Base-by-base conservation (phyloP, 106 monocot genomes). In the Dendrobium officinale region DNA sequence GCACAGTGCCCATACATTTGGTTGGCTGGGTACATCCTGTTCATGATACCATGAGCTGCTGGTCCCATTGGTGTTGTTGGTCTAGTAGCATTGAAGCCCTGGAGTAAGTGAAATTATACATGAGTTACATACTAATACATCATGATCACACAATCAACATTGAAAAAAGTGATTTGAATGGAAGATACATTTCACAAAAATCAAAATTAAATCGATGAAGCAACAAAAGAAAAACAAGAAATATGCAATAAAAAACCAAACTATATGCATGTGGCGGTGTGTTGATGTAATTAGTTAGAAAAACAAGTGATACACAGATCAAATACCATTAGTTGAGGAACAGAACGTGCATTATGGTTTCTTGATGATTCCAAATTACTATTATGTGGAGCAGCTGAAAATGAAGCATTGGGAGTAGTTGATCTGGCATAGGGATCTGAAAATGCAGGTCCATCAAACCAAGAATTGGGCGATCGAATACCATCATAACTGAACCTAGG, bases 401-500 rank as follows among this genome's bases (percentile, higher is more conserved):
- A 75, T 22, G 75, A 54, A 20, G 74, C 2, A 37, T 72, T 83
- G 9, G 61, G 73, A 20, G 72, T 72, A 20, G 80, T n/a, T 16
- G 78, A 79, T 42, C 84, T 84, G 15, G 86, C 83, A 33, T 90
- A 85, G 43, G 80, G 79, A 88, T 84, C 88, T 79, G 83, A 51
- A 26, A 78, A 83, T 6, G 48, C 55, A 5, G 74, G 51, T n/a
- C 77, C 77, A 73, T 93, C 89, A 66, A 80, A 82, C 91, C 92
- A 95, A 4, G 87, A 83, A 61, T 84, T 61, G 42, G 89, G 84
- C 27, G 95, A 88, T 41, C 80, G 88, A 70, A 83, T 77, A 9
- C 87, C 85, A 80, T 87, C 91, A 86, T 47, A 87, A 44, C 87
- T 78, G 51, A 80, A 93, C 82, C 93, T 84, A 22, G 82, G 55